Percentiles rank a stretch among this genome's conserved stretches.
phyloP scores from a whole-genome alignment of 352 stramenopile species.

The Hyaloperonospora brassicae region DNA sequence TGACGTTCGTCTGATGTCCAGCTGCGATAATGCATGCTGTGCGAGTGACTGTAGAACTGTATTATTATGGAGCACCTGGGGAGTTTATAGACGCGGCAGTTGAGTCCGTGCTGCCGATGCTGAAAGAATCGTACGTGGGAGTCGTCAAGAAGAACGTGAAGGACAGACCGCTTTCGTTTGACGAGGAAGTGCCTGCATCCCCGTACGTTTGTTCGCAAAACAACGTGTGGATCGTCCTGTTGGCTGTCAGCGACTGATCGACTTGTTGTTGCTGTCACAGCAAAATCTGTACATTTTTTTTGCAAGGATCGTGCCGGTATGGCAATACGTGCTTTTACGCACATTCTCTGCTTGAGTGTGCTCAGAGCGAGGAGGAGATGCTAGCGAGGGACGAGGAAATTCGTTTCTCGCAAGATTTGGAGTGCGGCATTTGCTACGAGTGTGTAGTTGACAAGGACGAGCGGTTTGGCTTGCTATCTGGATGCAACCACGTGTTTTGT shows the following conservation, averaged over 20 bases:
- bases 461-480: slow-evolving; percentile 75
- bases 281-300: slow-evolving; percentile 77
- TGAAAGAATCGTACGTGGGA: slow-evolving; percentile 47
- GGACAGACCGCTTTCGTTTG: slow-evolving; percentile 24
- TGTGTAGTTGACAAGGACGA: slow-evolving; percentile 63
- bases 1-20: background rate
- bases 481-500: slow-evolving; percentile 79
- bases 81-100: slow-evolving; percentile 40
- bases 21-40: background rate
- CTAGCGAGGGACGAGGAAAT: slow-evolving; percentile 55
- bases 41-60: slow-evolving; percentile 33
- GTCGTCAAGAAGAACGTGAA: slow-evolving; percentile 43
- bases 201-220: slow-evolving; percentile 33
- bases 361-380: slow-evolving; percentile 44
- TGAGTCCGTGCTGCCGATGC: slow-evolving; percentile 13
- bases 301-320: slow-evolving; percentile 75
- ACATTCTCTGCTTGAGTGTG: slow-evolving; percentile 42
- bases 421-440: slow-evolving; percentile 85
- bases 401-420: slow-evolving; percentile 49
- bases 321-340: slow-evolving; percentile 77
- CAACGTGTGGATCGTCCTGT: too few relatives aligned
- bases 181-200: slow-evolving; percentile 34
- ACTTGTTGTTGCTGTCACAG: slow-evolving; percentile 21
- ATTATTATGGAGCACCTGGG: slow-evolving; percentile 70
- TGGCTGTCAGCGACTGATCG: background rate